Evolutionary conservation across 2,329 filamentous ascomycete genomes (phyloP).

Genomic region (Amauroascus verrucosus): DNA sequence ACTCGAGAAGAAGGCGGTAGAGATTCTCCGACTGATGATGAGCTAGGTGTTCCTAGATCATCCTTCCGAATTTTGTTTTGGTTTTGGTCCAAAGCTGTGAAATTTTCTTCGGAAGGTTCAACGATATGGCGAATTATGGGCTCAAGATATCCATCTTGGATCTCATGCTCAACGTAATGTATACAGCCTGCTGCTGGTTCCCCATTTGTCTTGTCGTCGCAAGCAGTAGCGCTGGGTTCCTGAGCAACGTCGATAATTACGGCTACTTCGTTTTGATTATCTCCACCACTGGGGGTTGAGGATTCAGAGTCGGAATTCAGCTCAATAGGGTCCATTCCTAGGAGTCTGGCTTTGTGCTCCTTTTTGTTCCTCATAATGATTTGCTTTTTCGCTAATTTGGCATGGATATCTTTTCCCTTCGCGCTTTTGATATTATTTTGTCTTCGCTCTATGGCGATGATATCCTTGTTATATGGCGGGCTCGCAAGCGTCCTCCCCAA

Average conservation of each 20-base stretch:
- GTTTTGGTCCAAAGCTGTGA: background rate
- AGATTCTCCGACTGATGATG: background rate
- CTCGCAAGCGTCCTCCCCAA: conserved; percentile 79
- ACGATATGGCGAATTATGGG: conserved; percentile 31
- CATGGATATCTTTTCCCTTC: conserved; percentile 70
- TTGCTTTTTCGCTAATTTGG: conserved; percentile 63
- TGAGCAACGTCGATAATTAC: conserved; percentile 8
- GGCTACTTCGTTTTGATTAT: conserved; percentile 1
- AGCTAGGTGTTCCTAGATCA: conserved; percentile 13
- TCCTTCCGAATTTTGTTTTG: conserved; percentile 12
- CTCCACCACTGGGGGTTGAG: conserved; percentile 11
- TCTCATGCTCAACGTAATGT: conserved; percentile 38
- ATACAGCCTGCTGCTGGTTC: conserved; percentile 24
- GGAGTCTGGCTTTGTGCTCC: conserved; percentile 20
- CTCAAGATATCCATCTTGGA: conserved; percentile 36
- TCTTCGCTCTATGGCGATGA: conserved; percentile 82
- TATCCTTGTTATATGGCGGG: conserved; percentile 71
- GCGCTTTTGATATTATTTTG: conserved; percentile 80
- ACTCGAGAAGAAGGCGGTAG: conserved; percentile 38
- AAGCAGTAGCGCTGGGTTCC: background rate
- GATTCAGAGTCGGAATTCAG: conserved; percentile 1
- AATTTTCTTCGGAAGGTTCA: conserved; percentile 17
- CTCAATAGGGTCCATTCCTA: background rate
- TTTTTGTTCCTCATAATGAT: conserved; percentile 76
- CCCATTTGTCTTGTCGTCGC: background rate